Base-by-base conservation (phyloP, 345 rosid genomes). In the Eucalyptus polybractea region DNA sequence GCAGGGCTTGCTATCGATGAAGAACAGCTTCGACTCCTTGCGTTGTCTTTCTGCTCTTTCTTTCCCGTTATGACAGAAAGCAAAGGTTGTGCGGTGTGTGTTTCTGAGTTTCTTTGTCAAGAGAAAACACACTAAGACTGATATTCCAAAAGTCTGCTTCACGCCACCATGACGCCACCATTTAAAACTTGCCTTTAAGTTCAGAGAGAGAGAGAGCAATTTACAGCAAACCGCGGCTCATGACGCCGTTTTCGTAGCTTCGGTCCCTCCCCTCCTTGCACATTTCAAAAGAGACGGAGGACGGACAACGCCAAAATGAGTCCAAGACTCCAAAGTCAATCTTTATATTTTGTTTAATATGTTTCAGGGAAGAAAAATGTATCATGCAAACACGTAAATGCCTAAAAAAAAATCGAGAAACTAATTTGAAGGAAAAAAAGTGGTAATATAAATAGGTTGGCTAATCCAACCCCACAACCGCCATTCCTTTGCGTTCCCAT, bases 101-200 rank as follows among this genome's bases (percentile, higher is more conserved):
- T 31, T 9, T 42, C 13, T 69, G 45, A 31, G 50, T 27, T 29
- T 14, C 47, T 54, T 60, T 50, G 53, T 56, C 56, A 5, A 67
- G 89, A 88, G 27, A 50, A 88, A 49, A 88, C 56, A 62, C 42
- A 25, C 67, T 4, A n/a, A 9, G 62, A 17, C 91, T 81, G 89
- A 93, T 91, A 91, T 92, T 86, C 94, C 93, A 94, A 90, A 88
- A 94, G 95, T 94, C 89, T 89, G 86, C 89, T 90, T 94, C 93
- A 95, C 92, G 96, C 96, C 90, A 94, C 95, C 94, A 92, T 93
- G 91, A 95, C 91, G 96, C 96, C 90, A 93, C 95, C 93, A 92
- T 93, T 92, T 88, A 90, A 91, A 89, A 86, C 90, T 92, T 87
- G 88, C 88, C 83, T 69, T 88, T 53, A 80, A 81, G 31, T 25